Conservation (phyloP, 2,329 filamentous ascomycete species). For the Talaromyces atroroseus region DNA sequence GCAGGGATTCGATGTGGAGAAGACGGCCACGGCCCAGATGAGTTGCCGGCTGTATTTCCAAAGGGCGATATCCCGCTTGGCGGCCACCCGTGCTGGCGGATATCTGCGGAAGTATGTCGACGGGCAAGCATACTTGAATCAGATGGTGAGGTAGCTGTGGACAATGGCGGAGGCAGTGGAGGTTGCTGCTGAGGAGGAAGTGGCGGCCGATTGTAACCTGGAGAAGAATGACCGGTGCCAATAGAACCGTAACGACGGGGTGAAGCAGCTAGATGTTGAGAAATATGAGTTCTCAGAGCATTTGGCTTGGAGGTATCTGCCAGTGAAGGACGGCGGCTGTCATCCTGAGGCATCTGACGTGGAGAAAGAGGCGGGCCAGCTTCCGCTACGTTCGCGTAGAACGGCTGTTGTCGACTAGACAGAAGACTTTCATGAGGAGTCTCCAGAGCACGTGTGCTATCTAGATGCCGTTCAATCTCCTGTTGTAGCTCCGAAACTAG, state of each 20-base stretch:
- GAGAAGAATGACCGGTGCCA: slow-evolving; percentile 62
- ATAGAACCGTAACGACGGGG: slow-evolving; percentile 85
- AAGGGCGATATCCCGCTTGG: slow-evolving; percentile 56
- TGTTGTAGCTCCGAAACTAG: slow-evolving; percentile 54
- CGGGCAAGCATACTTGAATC: slow-evolving; percentile 61
- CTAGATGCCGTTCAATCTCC: slow-evolving; percentile 58
- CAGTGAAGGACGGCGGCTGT: slow-evolving; percentile 67
- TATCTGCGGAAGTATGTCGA: slow-evolving; percentile 92
- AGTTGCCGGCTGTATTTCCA: slow-evolving; percentile 57
- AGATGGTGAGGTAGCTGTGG: slow-evolving; percentile 53
- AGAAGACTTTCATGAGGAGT: slow-evolving; percentile 61
- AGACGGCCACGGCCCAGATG: slow-evolving; percentile 60
- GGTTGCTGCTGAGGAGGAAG: slow-evolving; percentile 58
- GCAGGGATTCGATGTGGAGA: slow-evolving; percentile 53
- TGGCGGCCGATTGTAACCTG: slow-evolving; percentile 66
- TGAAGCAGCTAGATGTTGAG: slow-evolving; percentile 73
- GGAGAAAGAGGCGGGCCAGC: slow-evolving; percentile 74
- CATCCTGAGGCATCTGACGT: slow-evolving; percentile 79
- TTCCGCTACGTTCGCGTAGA: slow-evolving; percentile 60
- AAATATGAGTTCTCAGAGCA: slow-evolving; percentile 70
- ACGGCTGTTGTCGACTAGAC: slow-evolving; percentile 60
- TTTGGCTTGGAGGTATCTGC: slow-evolving; percentile 57
- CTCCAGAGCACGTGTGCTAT: slow-evolving; percentile 52
- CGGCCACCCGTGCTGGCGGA: slow-evolving; percentile 79
- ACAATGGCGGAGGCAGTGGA: slow-evolving; percentile 58